Base-by-base conservation (phyloP, 2,329 filamentous ascomycete genomes). In the Aspergillus quadricinctus region DNA sequence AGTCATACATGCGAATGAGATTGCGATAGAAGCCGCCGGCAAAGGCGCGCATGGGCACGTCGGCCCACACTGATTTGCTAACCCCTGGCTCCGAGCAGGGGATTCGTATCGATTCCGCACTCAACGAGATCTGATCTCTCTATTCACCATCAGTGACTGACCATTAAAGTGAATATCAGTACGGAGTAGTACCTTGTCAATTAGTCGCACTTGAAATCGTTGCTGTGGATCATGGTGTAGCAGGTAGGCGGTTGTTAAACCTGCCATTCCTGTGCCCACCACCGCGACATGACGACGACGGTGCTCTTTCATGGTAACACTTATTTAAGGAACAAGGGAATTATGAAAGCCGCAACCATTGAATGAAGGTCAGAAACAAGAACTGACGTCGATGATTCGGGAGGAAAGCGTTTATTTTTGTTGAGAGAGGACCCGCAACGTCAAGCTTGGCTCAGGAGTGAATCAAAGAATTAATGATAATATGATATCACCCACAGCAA, bases 11-110 rank as follows among this genome's bases (percentile, higher is more conserved):
- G 27, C 75, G 72, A 59, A 76, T 77, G 50, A 86, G 69, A 58
- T 84, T 82, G 49, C 69, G 66, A 63, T 86, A 85, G 67, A 82
- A 86, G 21, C 78, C 77, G 9, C 72, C 76, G 14, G 77, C 77
- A 58, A 82, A 80, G 6, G 76, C 77, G 52, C 79, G 77, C 80
- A 82, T 82, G 35, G 80, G 80, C 43, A 81, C 65, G 66, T 81
- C 79, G 41, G 79, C 68, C 58, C 77, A 74, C 51, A 70, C 66
- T 31, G 62, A 57, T 63, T 57, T 57, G 40, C 53, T 37, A 52
- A 21, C 28, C 45, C 48, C 29, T 9, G 52, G 43, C 37, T 43
- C 14, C 14, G 19, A 19, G 6, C 10, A 17, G 10, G 41, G 40
- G 9, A 48, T 10, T n/a, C 31, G 21, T 25, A 53, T 28, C 3